Evolutionary conservation across 2,329 filamentous ascomycete genomes (phyloP).

Genomic region (Pseudocercospora vitis): DNA sequence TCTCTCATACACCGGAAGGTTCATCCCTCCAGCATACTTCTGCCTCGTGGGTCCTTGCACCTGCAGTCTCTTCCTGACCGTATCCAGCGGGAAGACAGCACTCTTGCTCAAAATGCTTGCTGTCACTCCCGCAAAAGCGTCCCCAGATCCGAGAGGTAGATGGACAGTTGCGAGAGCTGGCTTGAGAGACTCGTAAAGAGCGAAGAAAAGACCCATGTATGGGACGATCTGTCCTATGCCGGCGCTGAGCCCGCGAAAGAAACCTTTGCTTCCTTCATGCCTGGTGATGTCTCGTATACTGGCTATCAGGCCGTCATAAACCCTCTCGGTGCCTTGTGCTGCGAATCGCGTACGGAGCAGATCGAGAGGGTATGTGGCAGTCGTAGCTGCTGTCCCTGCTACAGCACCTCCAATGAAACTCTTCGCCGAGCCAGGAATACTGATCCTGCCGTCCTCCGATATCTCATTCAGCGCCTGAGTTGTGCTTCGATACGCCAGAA

Average conservation of each 20-base stretch:
- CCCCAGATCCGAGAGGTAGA: constrained; percentile 66
- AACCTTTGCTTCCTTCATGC: constrained; percentile 74
- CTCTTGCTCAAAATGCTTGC: constrained; percentile 85
- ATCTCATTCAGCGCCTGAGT: constrained; percentile 65
- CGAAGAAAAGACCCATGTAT: constrained; percentile 97
- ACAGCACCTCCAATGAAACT: constrained; percentile 81
- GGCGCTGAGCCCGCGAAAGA: constrained; percentile 83
- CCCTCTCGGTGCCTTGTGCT: constrained; percentile 77
- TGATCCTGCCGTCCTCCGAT: constrained; percentile 48
- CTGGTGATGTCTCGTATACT: constrained; percentile 71
- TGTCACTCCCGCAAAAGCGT: constrained; percentile 77
- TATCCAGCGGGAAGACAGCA: constrained; percentile 85
- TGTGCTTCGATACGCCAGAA: constrained; percentile 78
- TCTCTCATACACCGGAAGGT: constrained; percentile 76
- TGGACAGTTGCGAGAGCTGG: constrained; percentile 49
- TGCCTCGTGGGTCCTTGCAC: constrained; percentile 85
- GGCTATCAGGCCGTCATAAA: constrained; percentile 71
- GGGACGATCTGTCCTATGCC: constrained; percentile 86
- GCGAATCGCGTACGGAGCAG: constrained; percentile 91
- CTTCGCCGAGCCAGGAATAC: constrained; percentile 66
- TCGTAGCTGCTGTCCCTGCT: constrained; percentile 80
- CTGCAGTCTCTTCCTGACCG: constrained; percentile 89
- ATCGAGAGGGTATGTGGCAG: constrained; percentile 86
- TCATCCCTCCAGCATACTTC: constrained; percentile 68
- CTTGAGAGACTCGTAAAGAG: constrained; percentile 75